Evolutionary conservation across 495 filamentous ascomycete species (phyloP).

Genomic region (Acidomyces sp.): DNA sequence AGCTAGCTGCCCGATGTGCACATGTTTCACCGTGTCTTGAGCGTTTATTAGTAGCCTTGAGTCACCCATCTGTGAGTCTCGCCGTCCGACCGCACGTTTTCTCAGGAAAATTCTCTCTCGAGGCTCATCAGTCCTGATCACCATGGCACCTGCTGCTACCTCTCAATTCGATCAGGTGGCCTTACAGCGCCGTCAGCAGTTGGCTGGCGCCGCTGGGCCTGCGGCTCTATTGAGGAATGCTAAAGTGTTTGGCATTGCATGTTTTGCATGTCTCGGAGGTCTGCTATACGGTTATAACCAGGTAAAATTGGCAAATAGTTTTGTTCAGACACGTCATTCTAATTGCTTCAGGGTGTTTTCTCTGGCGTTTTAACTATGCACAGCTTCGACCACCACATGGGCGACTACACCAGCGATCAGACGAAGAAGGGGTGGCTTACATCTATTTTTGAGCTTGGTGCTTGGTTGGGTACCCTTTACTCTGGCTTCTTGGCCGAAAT

Average conservation of each 20-base stretch:
- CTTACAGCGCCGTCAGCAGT: slow-evolving; percentile 46
- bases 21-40: too few species aligned
- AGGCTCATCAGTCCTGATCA: too few species aligned
- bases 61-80: too few species aligned
- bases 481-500: slow-evolving; percentile 66
- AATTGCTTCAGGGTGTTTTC: slow-evolving; percentile 47
- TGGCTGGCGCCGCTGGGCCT: slow-evolving; percentile 52
- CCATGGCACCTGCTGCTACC: slow-evolving; percentile 30
- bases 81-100: too few species aligned
- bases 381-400: slow-evolving; percentile 45
- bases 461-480: slow-evolving; percentile 65
- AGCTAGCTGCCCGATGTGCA: too few species aligned
- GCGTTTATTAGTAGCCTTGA: too few species aligned
- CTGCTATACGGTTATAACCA: slow-evolving; percentile 47
- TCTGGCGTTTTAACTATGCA: slow-evolving; percentile 55
- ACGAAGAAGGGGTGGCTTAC: slow-evolving; percentile 66
- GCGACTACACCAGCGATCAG: slow-evolving; percentile 45
- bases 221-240: slow-evolving; percentile 53
- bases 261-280: slow-evolving; percentile 70
- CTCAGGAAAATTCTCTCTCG: too few species aligned
- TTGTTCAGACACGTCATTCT: neutral
- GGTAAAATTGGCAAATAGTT: neutral
- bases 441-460: slow-evolving; percentile 68
- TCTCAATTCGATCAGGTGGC: slow-evolving; percentile 46
- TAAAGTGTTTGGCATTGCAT: slow-evolving; percentile 56